phyloP scores from a whole-genome alignment of 176 grass and related monocot species.

The Elaeis guineensis region DNA sequence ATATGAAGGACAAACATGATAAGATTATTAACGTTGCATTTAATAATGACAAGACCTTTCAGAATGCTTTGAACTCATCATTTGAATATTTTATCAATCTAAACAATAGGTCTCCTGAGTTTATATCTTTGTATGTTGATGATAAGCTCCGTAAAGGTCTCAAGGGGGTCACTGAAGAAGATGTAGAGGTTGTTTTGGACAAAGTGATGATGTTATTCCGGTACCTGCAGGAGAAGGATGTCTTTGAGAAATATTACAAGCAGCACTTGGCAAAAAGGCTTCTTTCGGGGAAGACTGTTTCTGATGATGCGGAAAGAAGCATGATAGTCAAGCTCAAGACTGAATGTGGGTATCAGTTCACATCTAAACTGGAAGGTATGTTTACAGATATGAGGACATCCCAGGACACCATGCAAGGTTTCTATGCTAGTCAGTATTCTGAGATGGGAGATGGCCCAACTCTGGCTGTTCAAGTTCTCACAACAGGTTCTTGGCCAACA shows the following conservation, averaged over 20 bases:
- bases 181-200: constrained; percentile 79
- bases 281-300: constrained; percentile 75
- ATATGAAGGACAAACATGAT: constrained; percentile 95
- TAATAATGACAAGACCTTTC: constrained; percentile 91
- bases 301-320: constrained; percentile 96
- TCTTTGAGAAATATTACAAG: constrained; percentile 97
- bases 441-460: constrained; percentile 75
- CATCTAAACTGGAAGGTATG: constrained; percentile 95
- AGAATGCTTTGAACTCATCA: constrained; percentile 89
- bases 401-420: constrained; percentile 88
- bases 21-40: constrained; percentile 88
- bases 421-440: constrained; percentile 58
- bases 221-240: constrained; percentile 97
- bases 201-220: constrained; percentile 99
- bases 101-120: constrained; percentile 91
- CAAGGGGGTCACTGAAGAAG: constrained; percentile 87
- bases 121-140: constrained; percentile 92
- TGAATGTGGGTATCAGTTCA: constrained; percentile 96
- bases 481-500: constrained; percentile 92
- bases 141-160: constrained; percentile 91
- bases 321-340: constrained; percentile 99
- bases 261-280: constrained; percentile 89
- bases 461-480: constrained; percentile 87
- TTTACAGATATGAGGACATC: constrained; percentile 99
- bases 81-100: constrained; percentile 97